Base-by-base conservation (phyloP, 2,329 filamentous ascomycete species). In the Fusarium sp. region DNA sequence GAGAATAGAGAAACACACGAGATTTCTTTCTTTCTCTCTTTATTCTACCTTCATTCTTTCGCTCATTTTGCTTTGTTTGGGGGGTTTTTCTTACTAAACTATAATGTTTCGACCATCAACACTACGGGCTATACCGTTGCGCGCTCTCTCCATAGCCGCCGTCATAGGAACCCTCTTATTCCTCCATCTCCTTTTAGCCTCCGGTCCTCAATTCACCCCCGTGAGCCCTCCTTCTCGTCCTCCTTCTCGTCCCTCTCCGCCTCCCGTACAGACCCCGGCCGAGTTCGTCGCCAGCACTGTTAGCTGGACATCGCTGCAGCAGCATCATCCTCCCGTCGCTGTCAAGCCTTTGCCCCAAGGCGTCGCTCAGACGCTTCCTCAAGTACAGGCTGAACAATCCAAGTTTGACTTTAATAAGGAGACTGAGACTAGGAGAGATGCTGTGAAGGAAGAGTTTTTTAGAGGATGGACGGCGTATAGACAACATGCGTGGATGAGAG, bases 401-500 rank as follows among this genome's bases (percentile, higher is more conserved):
- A 70, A 67, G 13, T 78, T 78, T 54, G 16, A 20, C 4, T 68
- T 59, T 6, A 67, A 63, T 1, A 27, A 42, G 4, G 61, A 68
- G 4, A 53, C 50, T 36, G 76, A 79, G 38, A 64, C 38, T 76
- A 49, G 82, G 81, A 23, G 76, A 74, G 23, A 61, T 38, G 78
- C 82, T 0, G 83, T 85, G 2, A 80, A 80, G 4, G 66, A 70
- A 4, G 79, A 78, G 3, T 85, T 85, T 23, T 62, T 78, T 27
- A 81, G 80, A 61, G 80, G 80, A 66, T 85, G 85, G 82, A 76
- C 80, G 11, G 81, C 83, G 31, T 89, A 89, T 75, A 84, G 81
- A 66, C 76, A 80, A 50, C 73, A 82, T 57, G 86, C 86, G 3
- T 88, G 85, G 85, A 74, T 83, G 66, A 79, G 80, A 27, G 86